These are phyloP conservation scores for Nigrospora oryzae DNA, from an alignment of 2,329 filamentous ascomycete species.

Conservation along the genomic window DNA sequence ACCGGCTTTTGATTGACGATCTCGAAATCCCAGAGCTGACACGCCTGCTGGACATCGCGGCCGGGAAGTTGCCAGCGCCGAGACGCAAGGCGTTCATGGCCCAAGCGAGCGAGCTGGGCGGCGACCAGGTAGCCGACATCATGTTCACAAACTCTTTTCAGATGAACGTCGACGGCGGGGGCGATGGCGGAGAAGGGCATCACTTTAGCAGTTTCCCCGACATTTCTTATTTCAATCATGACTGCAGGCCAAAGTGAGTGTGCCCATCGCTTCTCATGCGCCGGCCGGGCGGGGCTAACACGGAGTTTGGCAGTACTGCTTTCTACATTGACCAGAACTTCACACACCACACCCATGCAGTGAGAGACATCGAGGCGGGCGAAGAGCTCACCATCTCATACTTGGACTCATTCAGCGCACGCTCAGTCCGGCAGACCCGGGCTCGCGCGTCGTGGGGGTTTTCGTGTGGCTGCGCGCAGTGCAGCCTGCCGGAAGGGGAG, in stretches of 20 bases:
- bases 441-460: conserved; percentile 27
- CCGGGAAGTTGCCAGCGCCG: conserved; percentile 8
- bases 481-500: conserved; percentile 13
- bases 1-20: conserved; percentile 11
- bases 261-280: no score
- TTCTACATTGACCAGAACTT: conserved; percentile 24
- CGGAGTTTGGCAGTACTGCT: conserved; percentile 13
- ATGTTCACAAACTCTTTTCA: conserved; percentile 18
- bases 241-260: conserved; percentile 28
- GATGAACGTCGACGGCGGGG: conserved; percentile 4
- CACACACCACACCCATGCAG: conserved; percentile 28
- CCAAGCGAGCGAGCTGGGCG: conserved; percentile 13
- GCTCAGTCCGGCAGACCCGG: conserved; percentile 17
- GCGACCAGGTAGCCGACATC: conserved; percentile 13
- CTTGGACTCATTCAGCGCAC: conserved; percentile 23
- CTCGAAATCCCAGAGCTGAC: conserved; percentile 9
- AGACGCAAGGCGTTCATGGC: conserved; percentile 9
- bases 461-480: conserved; percentile 27
- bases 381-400: conserved; percentile 34
- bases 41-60: conserved; percentile 11
- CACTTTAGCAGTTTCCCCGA: conserved; percentile 25
- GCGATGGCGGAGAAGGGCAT: conserved; percentile 2
- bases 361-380: conserved; percentile 19
- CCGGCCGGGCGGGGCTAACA: neutral
- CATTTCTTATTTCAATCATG: conserved; percentile 29